Evolutionary conservation across 441 rosid genomes (phyloP), one percentile per base, ranked within the genome.

Genomic region (Brassica balearica): DNA sequence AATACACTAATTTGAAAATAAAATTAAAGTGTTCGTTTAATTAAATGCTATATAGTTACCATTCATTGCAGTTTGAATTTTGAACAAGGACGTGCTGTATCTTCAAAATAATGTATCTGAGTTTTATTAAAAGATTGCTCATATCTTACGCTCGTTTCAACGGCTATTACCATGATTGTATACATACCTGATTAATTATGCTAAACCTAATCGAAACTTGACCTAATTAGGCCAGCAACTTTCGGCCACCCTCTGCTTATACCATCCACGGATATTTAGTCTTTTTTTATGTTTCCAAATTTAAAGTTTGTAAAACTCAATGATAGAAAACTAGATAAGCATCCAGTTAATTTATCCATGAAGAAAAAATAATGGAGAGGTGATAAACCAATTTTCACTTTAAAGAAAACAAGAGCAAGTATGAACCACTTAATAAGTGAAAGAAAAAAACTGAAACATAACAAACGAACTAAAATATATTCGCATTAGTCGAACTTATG

Each of bases 221-320:
- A 78, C 25, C 74, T 78, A 73, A 72, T 1, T 7, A 53, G 59
- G 20, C 17, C 22, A 53, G 20, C 59, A 51, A 51, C 81, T 78
- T 73, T 78, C 51, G 65, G 77, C 1, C 74, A 58, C 20, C 64
- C 59, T 53, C 23, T 59, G 61, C 32, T 32, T 78, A 55, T 51
- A 62, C 55, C 74, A 76, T 53, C 55, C 38, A 61, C 23, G 19
- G 65, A 25, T 1, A 36, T 15, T 22, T 25, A 2, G 60, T 55
- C 22, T 36, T 12, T 43, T 43, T 29, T 5, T 11, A 6, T 15
- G 22, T 32, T 70, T 70, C 60, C 14, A 64, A 53, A 12, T 11
- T 20, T 2, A 14, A 20, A 23, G 46, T 53, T 63, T 48, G 11
- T 55, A 55, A 23, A 22, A 34, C 14, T 65, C 8, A 77, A 15